Conservation (phyloP, 73 alveolate species). For the Paramecium octaurelia region DNA sequence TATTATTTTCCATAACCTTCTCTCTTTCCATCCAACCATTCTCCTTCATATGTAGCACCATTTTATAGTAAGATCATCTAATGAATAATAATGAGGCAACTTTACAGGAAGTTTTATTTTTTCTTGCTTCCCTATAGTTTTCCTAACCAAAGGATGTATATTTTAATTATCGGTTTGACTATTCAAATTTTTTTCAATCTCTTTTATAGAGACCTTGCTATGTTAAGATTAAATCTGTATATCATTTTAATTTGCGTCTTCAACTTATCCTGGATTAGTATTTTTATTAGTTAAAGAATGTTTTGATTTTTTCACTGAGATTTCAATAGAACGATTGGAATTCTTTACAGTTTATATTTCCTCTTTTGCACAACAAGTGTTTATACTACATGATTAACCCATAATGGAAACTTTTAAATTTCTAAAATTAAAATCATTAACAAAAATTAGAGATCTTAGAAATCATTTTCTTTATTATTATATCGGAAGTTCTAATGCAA, state of each 20-base stretch:
- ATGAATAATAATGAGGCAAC: neutral
- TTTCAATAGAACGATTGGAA: conserved; percentile 35
- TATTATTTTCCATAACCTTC: conserved; percentile 63
- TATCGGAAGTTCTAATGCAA: neutral
- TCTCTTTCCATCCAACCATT: conserved; percentile 62
- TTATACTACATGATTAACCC: conserved; percentile 8
- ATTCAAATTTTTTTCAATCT: neutral
- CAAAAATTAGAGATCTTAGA: neutral
- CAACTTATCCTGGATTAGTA: neutral
- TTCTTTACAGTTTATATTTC: neutral
- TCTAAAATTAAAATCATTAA: neutral
- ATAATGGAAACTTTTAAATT: neutral
- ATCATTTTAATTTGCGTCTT: neutral
- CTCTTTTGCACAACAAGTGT: conserved; percentile 35
- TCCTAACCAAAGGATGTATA: neutral
- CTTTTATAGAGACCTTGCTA: neutral
- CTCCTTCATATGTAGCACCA: conserved; percentile 73
- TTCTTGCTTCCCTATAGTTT: neutral
- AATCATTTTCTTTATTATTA: neutral
- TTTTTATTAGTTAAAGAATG: neutral
- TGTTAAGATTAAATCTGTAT: neutral
- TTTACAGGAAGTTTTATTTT: conserved; percentile 26
- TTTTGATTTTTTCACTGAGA: conserved; percentile 22
- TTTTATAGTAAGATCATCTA: neutral
- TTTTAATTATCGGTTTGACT: neutral